These are phyloP conservation scores for Xylaria intraflava DNA, from an alignment of 495 filamentous ascomycete species.

Conservation along the genomic window DNA sequence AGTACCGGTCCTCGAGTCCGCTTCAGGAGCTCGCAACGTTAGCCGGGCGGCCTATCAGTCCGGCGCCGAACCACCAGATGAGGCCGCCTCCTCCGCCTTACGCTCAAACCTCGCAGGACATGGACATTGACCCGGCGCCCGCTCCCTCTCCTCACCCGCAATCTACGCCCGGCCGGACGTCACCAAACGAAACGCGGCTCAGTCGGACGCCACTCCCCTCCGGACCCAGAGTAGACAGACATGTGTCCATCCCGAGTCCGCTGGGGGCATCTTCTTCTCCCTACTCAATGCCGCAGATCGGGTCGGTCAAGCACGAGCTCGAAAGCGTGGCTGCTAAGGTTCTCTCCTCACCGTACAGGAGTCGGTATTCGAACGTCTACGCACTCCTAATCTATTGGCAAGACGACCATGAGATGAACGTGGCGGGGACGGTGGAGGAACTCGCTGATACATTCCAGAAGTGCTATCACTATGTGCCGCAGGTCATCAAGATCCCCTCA, in stretches of 20 bases:
- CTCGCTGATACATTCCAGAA: slow-evolving; percentile 35
- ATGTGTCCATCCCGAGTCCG: slow-evolving; percentile 21
- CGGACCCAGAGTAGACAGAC: slow-evolving; percentile 39
- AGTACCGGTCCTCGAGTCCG: slow-evolving; percentile 37
- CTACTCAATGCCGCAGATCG: slow-evolving; percentile 31
- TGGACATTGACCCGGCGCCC: slow-evolving; percentile 34
- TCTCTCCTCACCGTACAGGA: slow-evolving; percentile 33
- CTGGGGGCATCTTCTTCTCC: slow-evolving; percentile 16
- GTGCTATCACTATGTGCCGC: slow-evolving; percentile 37
- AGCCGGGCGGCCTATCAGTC: slow-evolving; percentile 35
- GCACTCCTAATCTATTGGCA: slow-evolving; percentile 43
- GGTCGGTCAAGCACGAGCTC: slow-evolving; percentile 33
- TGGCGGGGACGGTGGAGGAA: slow-evolving; percentile 30
- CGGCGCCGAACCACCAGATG: slow-evolving; percentile 30
- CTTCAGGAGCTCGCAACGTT: slow-evolving; percentile 34
- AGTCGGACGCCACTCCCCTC: slow-evolving; percentile 42
- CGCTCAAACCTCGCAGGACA: slow-evolving; percentile 35
- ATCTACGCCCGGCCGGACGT: slow-evolving; percentile 24
- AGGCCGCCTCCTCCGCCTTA: slow-evolving; percentile 30
- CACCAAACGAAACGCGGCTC: slow-evolving; percentile 37
- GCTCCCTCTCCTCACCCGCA: slow-evolving; percentile 17
- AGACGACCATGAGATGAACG: slow-evolving; percentile 35
- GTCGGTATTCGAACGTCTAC: slow-evolving; percentile 37
- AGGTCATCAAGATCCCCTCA: slow-evolving; percentile 36
- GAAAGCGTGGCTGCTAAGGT: slow-evolving; percentile 36